Evolutionary conservation across 768 basidiomycete genomes (phyloP), one percentile per base, ranked within the genome.

Genomic region (Hydnomerulius pinastri): DNA sequence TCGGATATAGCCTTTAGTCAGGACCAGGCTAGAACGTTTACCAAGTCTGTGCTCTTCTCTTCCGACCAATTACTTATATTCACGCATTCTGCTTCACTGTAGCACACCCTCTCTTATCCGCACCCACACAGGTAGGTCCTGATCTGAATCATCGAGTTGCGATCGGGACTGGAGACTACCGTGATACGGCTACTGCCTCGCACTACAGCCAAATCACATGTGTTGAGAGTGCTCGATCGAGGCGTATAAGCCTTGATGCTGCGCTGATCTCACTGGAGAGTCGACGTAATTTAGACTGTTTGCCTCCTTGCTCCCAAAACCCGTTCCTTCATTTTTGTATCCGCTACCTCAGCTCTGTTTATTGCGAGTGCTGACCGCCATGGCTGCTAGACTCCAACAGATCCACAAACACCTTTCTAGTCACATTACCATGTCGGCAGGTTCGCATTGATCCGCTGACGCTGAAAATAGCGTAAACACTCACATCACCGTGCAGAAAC

Each of bases 311-410:
- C 45, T 13, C n/a, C 20, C 37, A 17, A 11, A 21, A 9, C 37
- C 36, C 40, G 15, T 30, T 21, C 28, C 23, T 21, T 23, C 20
- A 11, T 10, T 7, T n/a, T n/a, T n/a, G n/a, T n/a, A n/a, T n/a
- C 38, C 18, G 4, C 17, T 30, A n/a, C 6, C 17, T 43, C 10
- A 15, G 29, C n/a, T 24, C 13, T 39, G 20, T 18, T n/a, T 30
- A n/a, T 43, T 18, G 15, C 33, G 20, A 45, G 33, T 55, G 39
- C 52, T 54, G 36, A 60, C 42, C 38, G 40, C 55, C 57, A 85
- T 84, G 84, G 68, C 78, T 25, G 62, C 65, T 65, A 85, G 87
- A 71, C 68, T 87, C 29, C 73, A 78, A 50, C 85, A 87, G 64
- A 57, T 89, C 40, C 65, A 75, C 46, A 71, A 72, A 49, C 87